Evolutionary conservation across 2,329 filamentous ascomycete species (phyloP), one percentile per base, ranked within the genome.

Genomic region (Microdochium trichocladiopsis): DNA sequence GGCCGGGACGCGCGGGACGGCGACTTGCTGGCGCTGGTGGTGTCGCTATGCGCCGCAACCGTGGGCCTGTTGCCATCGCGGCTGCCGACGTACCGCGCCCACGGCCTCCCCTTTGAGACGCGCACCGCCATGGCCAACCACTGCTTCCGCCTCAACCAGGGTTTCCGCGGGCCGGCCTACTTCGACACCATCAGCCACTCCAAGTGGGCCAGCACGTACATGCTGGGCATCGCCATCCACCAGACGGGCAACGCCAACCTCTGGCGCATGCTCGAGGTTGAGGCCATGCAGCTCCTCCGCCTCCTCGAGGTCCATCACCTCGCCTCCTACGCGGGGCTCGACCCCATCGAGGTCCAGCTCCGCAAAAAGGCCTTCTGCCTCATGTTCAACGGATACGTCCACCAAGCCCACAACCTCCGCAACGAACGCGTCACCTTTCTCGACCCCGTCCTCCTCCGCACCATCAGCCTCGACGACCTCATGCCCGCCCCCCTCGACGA

Each of bases 351-450:
- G 49, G 63, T 59, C 0, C 68, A 70, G 43, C 55, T 69, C 2
- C 57, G 68, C 11, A 69, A 69, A 49, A 70, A 68, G 52, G 67
- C 61, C 0, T 70, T 69, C 41, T 70, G 66, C 63, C 52, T 69
- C 12, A 59, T 65, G 9, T 68, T 69, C 16, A 69, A 69, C 41
- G 57, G 56, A 1, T 68, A 63, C 4, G 22, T 4, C 4, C 23
- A 16, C 6, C n/a, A 61, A 60, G 2, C 60, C 9, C 61, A 63
- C 9, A 52, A 45, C 24, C 59, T 60, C 3, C 59, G 60, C 1
- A 54, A 53, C 21, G 55, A 59, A 2, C 56, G 54, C 4, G 50
- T 68, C 4, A 56, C 58, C 1, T 68, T 63, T 52, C 57, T 68
- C 14, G 65, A 68, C 18, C 58, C 60, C 2, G 54, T 54, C 3